Evolutionary conservation across 192 early-diverging fungal genomes (phyloP).

Genomic region (Diversispora eburnea): DNA sequence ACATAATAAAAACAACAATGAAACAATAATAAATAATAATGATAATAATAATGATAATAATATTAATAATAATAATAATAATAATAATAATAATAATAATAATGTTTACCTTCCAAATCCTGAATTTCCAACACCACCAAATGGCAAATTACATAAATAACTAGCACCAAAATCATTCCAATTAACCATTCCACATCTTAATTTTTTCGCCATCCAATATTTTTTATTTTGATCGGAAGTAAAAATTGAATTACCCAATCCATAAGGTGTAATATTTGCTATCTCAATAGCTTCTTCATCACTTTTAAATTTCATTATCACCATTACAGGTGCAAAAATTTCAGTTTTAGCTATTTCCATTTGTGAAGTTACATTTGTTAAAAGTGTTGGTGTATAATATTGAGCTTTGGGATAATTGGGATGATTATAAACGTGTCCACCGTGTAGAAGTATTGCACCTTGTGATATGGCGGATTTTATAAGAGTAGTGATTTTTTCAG

Average conservation of each 20-base stretch:
- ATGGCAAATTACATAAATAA: slow-evolving; percentile 82
- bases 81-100: not conserved
- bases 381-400: slow-evolving; percentile 79
- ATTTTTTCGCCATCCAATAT: slow-evolving; percentile 52
- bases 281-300: slow-evolving; percentile 65
- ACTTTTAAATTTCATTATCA: slow-evolving; percentile 66
- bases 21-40: slow-evolving; percentile 5
- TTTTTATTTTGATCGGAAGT: slow-evolving; percentile 62
- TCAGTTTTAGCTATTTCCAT: slow-evolving; percentile 78
- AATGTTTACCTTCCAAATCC: slow-evolving; percentile 63
- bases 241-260: slow-evolving; percentile 78
- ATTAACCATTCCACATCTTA: slow-evolving; percentile 78
- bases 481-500: slow-evolving; percentile 57
- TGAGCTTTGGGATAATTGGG: slow-evolving; percentile 71
- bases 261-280: slow-evolving; percentile 69
- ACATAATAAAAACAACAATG: no score
- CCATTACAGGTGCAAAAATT: slow-evolving; percentile 79
- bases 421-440: slow-evolving; percentile 66
- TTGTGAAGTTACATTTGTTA: slow-evolving; percentile 68
- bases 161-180: slow-evolving; percentile 86
- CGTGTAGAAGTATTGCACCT: slow-evolving; percentile 68
- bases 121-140: slow-evolving; percentile 76
- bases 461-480: slow-evolving; percentile 73
- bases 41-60: not conserved
- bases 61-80: not conserved